Conservation (phyloP, 163 green algal species). For the Volvox carteri region DNA sequence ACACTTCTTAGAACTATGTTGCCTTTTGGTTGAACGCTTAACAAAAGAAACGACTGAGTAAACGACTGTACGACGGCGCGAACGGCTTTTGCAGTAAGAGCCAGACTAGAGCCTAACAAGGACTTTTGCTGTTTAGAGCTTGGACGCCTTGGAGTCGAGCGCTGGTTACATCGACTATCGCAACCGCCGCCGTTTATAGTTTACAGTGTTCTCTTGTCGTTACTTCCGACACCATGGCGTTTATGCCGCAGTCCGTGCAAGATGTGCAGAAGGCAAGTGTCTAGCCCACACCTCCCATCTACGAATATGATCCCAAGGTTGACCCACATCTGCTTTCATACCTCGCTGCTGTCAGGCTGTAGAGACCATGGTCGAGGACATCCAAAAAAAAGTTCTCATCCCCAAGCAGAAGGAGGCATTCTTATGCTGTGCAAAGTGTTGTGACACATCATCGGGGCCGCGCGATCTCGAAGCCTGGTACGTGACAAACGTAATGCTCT, state of each 20-base stretch:
- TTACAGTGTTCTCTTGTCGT: background rate
- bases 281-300: background rate
- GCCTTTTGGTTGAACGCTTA: background rate
- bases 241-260: conserved; percentile 50
- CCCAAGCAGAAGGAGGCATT: conserved; percentile 70
- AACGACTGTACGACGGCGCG: background rate
- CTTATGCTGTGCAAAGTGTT: conserved; percentile 68
- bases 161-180: no score
- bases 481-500: no score
- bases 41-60: background rate
- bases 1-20: background rate
- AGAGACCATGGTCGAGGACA: conserved; percentile 64
- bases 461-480: conserved; percentile 66
- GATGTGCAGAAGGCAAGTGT: conserved; percentile 50
- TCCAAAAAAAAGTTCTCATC: conserved; percentile 62
- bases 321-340: conserved; percentile 5
- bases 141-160: no score
- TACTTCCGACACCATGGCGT: conserved; percentile 38
- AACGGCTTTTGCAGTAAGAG: background rate
- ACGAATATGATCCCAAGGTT: background rate
- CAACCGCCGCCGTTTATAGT: no score
- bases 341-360: conserved; percentile 47
- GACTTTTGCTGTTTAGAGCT: no score
- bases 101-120: no score
- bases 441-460: conserved; percentile 49